Base-by-base conservation (phyloP, 2,329 filamentous ascomycete genomes). In the Sporothrix phasma region DNA sequence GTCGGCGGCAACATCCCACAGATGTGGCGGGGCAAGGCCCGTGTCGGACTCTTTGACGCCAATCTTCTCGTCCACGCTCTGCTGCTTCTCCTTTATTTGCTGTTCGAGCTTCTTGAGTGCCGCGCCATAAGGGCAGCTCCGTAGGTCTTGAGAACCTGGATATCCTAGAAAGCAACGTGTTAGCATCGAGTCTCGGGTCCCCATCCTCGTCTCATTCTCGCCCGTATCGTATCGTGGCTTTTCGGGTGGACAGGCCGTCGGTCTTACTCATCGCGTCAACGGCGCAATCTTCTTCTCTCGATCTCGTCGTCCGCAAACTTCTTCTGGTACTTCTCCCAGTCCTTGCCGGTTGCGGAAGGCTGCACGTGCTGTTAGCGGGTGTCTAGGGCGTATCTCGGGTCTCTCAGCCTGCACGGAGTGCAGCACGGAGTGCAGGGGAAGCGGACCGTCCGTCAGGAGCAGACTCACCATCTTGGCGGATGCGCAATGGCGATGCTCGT, bases 281-380 rank as follows among this genome's bases (percentile, higher is more conserved):
- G 94, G 94, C 66, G 92, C 93, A 75, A 99, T 99, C 86, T 99
- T 99, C 88, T 99, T 99, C 84, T 99, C 94, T 96, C 92, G 77
- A 92, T 82, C 76, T 97, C 94, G 72, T 99, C 94, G 74, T 99
- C 94, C 74, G 88, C 93, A 74, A 90, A 99, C 74, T 88, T 92
- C 84, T 97, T 97, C 80, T 90, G 85, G 83, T 96, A 97, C 82
- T 97, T 97, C 84, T 99, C 94, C 94, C 94, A 99, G 84, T 86
- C 90, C 77, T 84, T 80, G 76, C 94, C 94, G 73, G 89, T 96
- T 78, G 94, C 93, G 81, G 90, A 93, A 83, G 92, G 92, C 92
- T 97, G 85, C 10, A 26, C 13, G 63, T 71, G 66, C 67, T 73
- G 70, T 68, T 56, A 68, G 53, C 49, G 17, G n/a, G 53, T 34